Conservation (phyloP, 306 rosid genomes). For the Ammopiptanthus mongolicus region DNA sequence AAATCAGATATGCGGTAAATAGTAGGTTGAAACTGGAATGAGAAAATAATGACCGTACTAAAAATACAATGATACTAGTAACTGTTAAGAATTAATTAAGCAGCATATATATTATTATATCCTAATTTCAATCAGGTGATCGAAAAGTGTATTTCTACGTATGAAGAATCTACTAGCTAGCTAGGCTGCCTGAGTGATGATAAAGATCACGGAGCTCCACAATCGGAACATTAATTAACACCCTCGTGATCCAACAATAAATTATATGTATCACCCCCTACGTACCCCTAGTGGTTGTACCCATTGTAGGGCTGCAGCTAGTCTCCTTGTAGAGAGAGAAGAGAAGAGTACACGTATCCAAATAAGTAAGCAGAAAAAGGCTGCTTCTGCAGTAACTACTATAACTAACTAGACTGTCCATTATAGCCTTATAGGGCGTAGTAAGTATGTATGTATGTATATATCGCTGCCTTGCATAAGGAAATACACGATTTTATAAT, state of each 20-base stretch:
- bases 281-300: background rate
- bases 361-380: conserved; percentile 17
- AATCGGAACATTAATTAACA: background rate
- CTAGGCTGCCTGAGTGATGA: background rate
- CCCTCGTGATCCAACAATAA: conserved; percentile 2
- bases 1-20: no score
- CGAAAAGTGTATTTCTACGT: background rate
- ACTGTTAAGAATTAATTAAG: background rate
- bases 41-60: background rate
- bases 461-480: no score
- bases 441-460: background rate
- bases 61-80: background rate
- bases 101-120: background rate
- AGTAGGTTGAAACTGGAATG: background rate
- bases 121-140: background rate
- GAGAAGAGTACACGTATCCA: background rate
- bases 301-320: background rate
- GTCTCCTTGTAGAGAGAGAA: background rate
- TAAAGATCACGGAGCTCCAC: background rate
- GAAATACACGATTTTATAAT: no score
- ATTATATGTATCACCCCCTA: no score
- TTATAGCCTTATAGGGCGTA: background rate
- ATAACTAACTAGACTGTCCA: background rate
- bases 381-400: conserved; percentile 24
- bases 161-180: background rate